These are phyloP conservation scores for Flaveria ramosissima DNA, from an alignment of 129 eudicot species.

Conservation along the genomic window DNA sequence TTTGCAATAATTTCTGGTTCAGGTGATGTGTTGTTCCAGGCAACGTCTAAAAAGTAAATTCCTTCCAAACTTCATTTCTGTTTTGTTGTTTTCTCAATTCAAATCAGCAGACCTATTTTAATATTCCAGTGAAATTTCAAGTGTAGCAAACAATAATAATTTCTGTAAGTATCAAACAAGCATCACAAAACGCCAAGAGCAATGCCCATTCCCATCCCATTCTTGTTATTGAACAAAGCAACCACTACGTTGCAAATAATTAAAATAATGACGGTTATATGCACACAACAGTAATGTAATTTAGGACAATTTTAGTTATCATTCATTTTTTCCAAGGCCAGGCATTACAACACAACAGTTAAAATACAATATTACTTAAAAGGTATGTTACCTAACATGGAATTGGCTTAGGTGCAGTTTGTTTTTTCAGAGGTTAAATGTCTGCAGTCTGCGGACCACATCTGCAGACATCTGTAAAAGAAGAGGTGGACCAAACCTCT, in stretches of 20 bases:
- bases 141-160: too few species aligned
- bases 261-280: background rate
- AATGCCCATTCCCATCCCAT: background rate
- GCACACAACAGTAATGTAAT: background rate
- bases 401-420: too few species aligned
- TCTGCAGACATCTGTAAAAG: too few species aligned
- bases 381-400: background rate
- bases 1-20: too few species aligned
- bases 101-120: background rate
- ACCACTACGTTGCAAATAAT: background rate
- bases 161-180: too few species aligned
- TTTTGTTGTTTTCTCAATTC: background rate
- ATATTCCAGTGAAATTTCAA: too few species aligned
- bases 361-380: background rate
- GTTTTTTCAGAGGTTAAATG: too few species aligned
- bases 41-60: background rate
- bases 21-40: too few species aligned
- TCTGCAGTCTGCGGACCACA: too few species aligned
- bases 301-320: background rate
- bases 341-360: background rate
- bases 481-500: too few species aligned
- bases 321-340: background rate
- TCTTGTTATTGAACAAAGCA: conserved; percentile 2
- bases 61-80: background rate
- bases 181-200: too few species aligned